Percentiles rank a stretch among this genome's conserved stretches.
phyloP scores from a whole-genome alignment of 1,284 basidiomycete genomes.

The Leccinum subrobustum region DNA sequence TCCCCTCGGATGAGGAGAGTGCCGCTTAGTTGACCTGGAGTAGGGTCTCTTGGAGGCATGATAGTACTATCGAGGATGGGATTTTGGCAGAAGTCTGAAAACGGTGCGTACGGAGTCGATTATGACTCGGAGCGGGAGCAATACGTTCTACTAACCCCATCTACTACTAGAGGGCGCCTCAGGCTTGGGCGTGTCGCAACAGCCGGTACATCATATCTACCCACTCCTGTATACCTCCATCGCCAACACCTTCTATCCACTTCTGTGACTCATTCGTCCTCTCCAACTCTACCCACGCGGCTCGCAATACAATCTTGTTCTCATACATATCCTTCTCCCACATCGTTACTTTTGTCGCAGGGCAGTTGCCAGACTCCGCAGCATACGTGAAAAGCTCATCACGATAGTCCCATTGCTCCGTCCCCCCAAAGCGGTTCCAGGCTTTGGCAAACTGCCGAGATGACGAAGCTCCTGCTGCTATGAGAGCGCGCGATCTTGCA shows the following conservation, averaged over 20 bases:
- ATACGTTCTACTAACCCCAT: not conserved
- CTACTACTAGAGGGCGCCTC: not conserved
- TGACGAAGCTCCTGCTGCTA: conserved; percentile 30
- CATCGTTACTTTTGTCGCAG: conserved; percentile 39
- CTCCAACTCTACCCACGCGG: conserved; percentile 60
- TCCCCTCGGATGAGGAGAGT: conserved; percentile 34
- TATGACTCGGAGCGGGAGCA: not conserved
- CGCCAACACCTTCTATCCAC: conserved; percentile 63
- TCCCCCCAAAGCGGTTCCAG: conserved; percentile 52
- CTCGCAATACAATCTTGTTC: conserved; percentile 48
- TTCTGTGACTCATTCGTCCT: conserved; percentile 50
- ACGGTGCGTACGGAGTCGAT: not conserved
- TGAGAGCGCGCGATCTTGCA: conserved; percentile 46
- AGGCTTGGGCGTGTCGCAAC: conserved; percentile 36
- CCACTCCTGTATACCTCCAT: conserved; percentile 59
- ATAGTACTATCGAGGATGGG: not conserved
- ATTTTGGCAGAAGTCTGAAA: not conserved
- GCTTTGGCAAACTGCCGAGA: conserved; percentile 43
- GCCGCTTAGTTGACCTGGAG: conserved; percentile 26
- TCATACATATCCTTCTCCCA: conserved; percentile 62
- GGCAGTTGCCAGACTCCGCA: conserved; percentile 32
- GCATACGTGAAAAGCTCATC: conserved; percentile 55
- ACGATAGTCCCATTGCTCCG: conserved; percentile 68
- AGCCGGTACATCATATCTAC: conserved; percentile 53
- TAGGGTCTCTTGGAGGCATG: conserved; percentile 27